A percentile compares a stretch with the other conserved stretches of the same genome.
Evolutionary conservation across 2,329 filamentous ascomycete genomes (phyloP).

Genomic region (Aspergillus spinulosporus): DNA sequence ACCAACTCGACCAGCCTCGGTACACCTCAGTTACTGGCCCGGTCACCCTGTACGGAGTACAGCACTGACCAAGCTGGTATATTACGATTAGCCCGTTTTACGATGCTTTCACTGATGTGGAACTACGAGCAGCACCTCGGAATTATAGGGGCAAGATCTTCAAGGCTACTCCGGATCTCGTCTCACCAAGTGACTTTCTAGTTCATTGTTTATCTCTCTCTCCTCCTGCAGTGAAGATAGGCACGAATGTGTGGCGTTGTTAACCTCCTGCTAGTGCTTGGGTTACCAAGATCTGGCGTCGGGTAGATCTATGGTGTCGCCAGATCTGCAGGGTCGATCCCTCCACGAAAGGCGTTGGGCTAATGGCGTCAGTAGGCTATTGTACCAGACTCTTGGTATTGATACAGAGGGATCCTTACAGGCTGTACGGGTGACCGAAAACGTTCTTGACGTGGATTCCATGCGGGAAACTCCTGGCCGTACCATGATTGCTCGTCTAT

Average conservation of each 20-base stretch:
- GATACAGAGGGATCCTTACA: neutral
- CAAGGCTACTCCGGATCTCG: neutral
- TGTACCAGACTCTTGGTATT: neutral
- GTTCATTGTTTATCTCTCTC: neutral
- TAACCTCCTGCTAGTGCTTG: neutral
- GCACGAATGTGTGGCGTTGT: neutral
- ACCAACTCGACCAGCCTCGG: neutral
- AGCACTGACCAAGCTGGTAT: neutral
- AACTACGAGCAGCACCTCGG: neutral
- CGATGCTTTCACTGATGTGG: neutral
- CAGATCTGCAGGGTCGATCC: conserved; percentile 1
- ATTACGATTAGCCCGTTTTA: neutral
- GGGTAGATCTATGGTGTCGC: neutral
- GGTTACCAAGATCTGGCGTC: neutral
- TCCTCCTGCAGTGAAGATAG: neutral
- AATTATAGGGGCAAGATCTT: neutral
- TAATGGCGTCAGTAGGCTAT: neutral
- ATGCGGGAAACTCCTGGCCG: no score
- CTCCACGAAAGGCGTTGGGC: neutral
- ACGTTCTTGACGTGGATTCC: neutral
- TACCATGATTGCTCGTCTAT: neutral
- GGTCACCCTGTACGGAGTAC: neutral
- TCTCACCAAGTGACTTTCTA: no score
- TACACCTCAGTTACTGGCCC: neutral
- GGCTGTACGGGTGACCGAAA: neutral